A percentile compares a stretch with the other conserved stretches of the same genome.
Conservation (phyloP, 148 eudicot genomes). For the Limonium bicolor region DNA sequence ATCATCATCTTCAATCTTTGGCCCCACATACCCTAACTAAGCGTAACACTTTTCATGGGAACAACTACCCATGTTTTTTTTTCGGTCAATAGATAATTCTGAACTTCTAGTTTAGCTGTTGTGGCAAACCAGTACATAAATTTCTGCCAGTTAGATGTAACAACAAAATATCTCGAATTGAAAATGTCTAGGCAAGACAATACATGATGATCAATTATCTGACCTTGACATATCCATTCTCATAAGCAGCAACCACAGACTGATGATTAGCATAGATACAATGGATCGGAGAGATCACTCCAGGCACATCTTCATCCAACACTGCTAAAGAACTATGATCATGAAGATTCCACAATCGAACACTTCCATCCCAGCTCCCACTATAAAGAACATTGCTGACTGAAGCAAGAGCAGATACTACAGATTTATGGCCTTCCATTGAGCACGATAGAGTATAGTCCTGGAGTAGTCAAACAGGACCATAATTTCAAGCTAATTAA, state of each 20-base stretch:
- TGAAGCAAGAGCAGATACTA: constrained; percentile 55
- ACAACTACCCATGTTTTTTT: too few relatives aligned
- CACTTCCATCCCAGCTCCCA: constrained; percentile 94
- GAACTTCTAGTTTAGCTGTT: too few relatives aligned
- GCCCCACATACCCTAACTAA: too few relatives aligned
- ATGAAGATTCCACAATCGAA: constrained; percentile 73
- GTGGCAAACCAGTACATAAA: too few relatives aligned
- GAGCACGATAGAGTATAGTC: constrained; percentile 45
- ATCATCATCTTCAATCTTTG: too few relatives aligned
- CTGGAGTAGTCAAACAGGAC: constrained; percentile 22
- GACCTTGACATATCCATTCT: constrained; percentile 69
- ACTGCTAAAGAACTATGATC: constrained; percentile 74
- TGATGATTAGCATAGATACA: constrained; percentile 43
- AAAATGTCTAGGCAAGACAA: too few relatives aligned
- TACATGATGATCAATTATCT: too few relatives aligned
- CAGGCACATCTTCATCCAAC: constrained; percentile 45
- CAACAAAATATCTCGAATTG: too few relatives aligned
- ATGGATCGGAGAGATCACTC: constrained; percentile 44
- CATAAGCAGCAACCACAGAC: constrained; percentile 46
- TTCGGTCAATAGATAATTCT: too few relatives aligned
- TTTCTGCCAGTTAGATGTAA: too few relatives aligned
- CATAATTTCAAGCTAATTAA: too few relatives aligned
- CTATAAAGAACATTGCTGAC: constrained; percentile 65
- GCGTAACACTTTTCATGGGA: too few relatives aligned
- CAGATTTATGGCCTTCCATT: constrained; percentile 85